Base-by-base conservation (phyloP, 2,329 filamentous ascomycete species). In the Diaporthe humulicola region DNA sequence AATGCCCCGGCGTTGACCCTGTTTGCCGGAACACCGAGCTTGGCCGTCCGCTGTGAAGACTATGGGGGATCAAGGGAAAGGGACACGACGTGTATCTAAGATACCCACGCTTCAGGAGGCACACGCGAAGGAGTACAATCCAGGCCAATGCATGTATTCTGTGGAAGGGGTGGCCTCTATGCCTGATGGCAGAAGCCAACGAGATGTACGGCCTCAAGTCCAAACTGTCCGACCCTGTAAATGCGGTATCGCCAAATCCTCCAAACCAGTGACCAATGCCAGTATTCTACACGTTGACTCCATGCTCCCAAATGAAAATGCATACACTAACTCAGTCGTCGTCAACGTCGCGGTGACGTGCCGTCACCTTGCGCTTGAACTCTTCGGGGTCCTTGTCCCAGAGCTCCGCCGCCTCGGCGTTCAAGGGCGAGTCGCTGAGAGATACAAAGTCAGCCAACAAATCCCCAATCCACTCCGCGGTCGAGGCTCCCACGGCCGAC, bases 401-500 rank as follows among this genome's bases (percentile, higher is more conserved):
- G 56, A 99, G 89, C 83, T 98, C 94, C 22, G 97, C 97, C 40
- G 97, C 97, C 85, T 99, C 96, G 75, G 95, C 97, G 80, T 99
- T 99, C 77, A 99, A 88, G 3, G 97, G 97, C 78, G 95, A 98
- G 75, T 97, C 92, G 84, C 96, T 98, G 77, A 64, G 3, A n/a
- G 22, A 22, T 4, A 64, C 14, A 14, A 38, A n/a, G 69, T 76
- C 56, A 76, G 73, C 56, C 30, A 50, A 50, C 36, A 33, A 15
- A 38, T 22, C 14, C 45, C 14, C 12, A 42, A n/a, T 12, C 17
- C 14, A 28, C 30, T 19, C 2, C 48, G 48, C 7, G 4, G 10
- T 30, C 33, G n/a, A 52, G n/a, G 30, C 33, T 40, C 64, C 64
- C n/a, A n/a, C 17, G n/a, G 48, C 64, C 15, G 54, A 15, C 33